A percentile compares a stretch with the other conserved stretches of the same genome.
Conservation (phyloP, 169 alveolate species). For the Plasmodium reichenowi region DNA sequence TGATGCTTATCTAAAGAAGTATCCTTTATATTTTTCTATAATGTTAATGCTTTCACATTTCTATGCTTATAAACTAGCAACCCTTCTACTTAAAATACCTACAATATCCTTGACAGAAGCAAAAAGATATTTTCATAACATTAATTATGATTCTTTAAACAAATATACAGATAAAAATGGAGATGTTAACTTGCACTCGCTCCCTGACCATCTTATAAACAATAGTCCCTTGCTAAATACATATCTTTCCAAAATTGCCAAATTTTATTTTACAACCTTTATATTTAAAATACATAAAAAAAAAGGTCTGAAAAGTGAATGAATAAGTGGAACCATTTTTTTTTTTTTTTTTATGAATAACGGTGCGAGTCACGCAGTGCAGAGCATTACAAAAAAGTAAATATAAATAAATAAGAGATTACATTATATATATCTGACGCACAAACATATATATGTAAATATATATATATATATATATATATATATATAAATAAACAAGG, state of each 20-base stretch:
- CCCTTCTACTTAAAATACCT: conserved; percentile 17
- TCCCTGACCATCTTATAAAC: conserved; percentile 3
- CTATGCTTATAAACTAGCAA: conserved; percentile 53
- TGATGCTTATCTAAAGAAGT: conserved; percentile 1
- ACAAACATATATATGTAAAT: no score
- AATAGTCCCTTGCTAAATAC: not conserved
- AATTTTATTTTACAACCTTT: no score
- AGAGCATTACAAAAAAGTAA: no score
- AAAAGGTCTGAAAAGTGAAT: no score
- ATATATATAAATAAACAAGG: no score
- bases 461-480: no score
- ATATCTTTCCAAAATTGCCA: not conserved
- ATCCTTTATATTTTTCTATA: conserved; percentile 2
- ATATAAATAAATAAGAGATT: no score
- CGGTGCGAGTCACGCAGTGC: no score
- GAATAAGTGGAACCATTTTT: no score
- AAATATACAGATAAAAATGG: not conserved
- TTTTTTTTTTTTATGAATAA: no score
- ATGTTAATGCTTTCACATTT: conserved; percentile 31
- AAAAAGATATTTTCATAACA: conserved; percentile 13
- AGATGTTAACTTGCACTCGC: not conserved
- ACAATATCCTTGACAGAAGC: conserved; percentile 26
- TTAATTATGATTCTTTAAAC: conserved; percentile 8
- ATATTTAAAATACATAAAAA: no score
- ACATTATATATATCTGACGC: no score